Evolutionary conservation across 2,329 filamentous ascomycete species (phyloP).

Genomic region (Trichophaea hybrida): DNA sequence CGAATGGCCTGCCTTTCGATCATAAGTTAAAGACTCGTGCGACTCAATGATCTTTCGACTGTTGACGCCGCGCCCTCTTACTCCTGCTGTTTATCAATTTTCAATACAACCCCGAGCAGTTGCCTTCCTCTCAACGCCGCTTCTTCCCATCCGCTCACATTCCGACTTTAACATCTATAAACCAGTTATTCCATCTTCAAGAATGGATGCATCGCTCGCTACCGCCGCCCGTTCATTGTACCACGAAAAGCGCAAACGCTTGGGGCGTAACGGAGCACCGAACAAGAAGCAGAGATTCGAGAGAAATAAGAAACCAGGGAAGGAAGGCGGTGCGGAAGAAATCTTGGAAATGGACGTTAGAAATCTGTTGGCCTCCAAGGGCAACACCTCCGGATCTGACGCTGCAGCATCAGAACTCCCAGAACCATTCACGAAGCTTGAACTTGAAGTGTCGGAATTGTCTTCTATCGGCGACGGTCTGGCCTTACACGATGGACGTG

Average conservation of each 20-base stretch:
- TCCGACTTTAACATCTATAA: too few relatives aligned
- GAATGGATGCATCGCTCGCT: background rate
- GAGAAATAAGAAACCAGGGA: conserved; percentile 38
- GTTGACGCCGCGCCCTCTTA: too few relatives aligned
- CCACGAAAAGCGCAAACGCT: background rate
- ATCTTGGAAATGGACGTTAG: conserved; percentile 51
- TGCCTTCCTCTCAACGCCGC: too few relatives aligned
- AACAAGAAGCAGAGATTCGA: conserved; percentile 34
- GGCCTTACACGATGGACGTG: conserved; percentile 52
- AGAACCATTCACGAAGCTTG: conserved; percentile 56
- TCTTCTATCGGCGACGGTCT: conserved; percentile 90
- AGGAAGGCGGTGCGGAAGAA: conserved; percentile 50
- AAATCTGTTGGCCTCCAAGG: conserved; percentile 35
- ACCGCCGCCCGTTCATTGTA: background rate
- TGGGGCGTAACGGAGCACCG: conserved; percentile 21
- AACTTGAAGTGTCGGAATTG: conserved; percentile 65
- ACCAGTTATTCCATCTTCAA: background rate
- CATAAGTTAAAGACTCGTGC: too few relatives aligned
- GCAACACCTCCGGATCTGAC: conserved; percentile 27
- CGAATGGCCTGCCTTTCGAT: too few relatives aligned
- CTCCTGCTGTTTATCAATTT: too few relatives aligned
- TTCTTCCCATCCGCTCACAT: too few relatives aligned
- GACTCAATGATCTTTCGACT: too few relatives aligned
- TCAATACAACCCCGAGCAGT: too few relatives aligned
- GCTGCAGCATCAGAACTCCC: conserved; percentile 32